A percentile compares a stretch with the other conserved stretches of the same genome.
These are phyloP conservation scores for Cladosporium velox DNA, from an alignment of 2,329 filamentous ascomycete genomes.

Conservation along the genomic window DNA sequence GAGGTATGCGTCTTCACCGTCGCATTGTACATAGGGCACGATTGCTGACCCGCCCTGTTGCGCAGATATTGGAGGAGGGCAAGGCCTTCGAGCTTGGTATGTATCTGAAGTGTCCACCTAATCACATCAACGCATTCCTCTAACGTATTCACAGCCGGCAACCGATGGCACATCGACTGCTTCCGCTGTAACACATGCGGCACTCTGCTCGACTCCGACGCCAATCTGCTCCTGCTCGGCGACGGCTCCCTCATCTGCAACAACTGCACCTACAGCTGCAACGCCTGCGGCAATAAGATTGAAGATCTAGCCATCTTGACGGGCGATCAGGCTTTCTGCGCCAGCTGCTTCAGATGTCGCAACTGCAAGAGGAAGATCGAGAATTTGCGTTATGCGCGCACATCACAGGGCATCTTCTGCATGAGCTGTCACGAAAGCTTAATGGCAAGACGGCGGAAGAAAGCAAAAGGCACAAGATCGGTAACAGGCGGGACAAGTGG, in stretches of 20 bases:
- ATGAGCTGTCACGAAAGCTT: constrained; percentile 98
- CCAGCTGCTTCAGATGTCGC: constrained; percentile 92
- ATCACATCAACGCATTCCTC: constrained; percentile 27
- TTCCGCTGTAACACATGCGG: constrained; percentile 96
- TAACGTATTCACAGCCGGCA: constrained; percentile 67
- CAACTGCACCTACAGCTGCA: constrained; percentile 99
- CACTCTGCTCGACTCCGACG: constrained; percentile 95
- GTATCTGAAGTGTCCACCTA: constrained; percentile 35
- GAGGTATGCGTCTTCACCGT: constrained; percentile 59
- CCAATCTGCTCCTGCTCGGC: constrained; percentile 92
- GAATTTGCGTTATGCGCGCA: constrained; percentile 94
- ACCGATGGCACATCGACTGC: constrained; percentile 98
- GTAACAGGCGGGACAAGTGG: constrained; percentile 39
- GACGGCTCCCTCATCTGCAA: constrained; percentile 98
- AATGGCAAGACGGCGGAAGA: constrained; percentile 89
- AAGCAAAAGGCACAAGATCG: constrained; percentile 59
- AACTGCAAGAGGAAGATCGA: constrained; percentile 99
- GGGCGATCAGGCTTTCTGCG: constrained; percentile 96
- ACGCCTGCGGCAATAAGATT: constrained; percentile 94
- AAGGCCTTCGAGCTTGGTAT: constrained; percentile 96
- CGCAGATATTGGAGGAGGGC: constrained; percentile 92
- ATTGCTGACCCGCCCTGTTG: constrained; percentile 15
- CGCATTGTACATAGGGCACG: constrained; percentile 14
- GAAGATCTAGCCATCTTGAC: constrained; percentile 97
- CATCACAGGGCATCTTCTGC: constrained; percentile 97